A percentile compares a stretch with the other conserved stretches of the same genome.
Conservation (phyloP, 139 green algal genomes). For the Picochlorum sp. region DNA sequence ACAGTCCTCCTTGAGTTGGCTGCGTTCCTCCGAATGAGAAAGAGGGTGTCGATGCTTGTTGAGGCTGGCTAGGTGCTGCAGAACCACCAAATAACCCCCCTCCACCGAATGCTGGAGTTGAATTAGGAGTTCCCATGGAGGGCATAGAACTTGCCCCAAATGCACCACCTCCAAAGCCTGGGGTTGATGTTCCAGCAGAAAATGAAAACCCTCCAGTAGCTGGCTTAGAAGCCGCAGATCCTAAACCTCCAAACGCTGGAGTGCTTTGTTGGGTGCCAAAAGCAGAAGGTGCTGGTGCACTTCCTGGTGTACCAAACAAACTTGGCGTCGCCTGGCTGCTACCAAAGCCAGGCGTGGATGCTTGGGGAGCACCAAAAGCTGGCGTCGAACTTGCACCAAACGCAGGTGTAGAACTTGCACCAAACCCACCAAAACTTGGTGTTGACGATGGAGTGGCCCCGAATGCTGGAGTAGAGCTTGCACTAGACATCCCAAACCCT, state of each 20-base stretch:
- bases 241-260: slow-evolving; percentile 21
- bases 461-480: slow-evolving; percentile 25
- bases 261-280: slow-evolving; percentile 16
- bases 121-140: neutral
- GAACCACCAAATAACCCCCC: neutral
- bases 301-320: neutral
- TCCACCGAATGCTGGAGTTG: slow-evolving; percentile 2
- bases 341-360: neutral
- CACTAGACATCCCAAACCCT: slow-evolving; percentile 33
- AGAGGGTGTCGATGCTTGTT: neutral
- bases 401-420: slow-evolving; percentile 1
- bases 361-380: neutral
- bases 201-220: slow-evolving; percentile 6
- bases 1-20: slow-evolving; percentile 1
- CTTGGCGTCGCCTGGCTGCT: neutral
- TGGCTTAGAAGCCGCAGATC: neutral
- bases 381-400: slow-evolving; percentile 17
- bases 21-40: slow-evolving; percentile 3
- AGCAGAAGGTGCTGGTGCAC: neutral
- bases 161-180: neutral
- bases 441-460: slow-evolving; percentile 3
- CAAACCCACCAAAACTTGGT: neutral
- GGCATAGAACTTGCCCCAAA: neutral
- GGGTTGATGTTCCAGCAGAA: neutral
- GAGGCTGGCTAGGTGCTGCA: neutral